phyloP scores from a whole-genome alignment of 208 protist genomes.

The Acanthamoeba healyi region DNA sequence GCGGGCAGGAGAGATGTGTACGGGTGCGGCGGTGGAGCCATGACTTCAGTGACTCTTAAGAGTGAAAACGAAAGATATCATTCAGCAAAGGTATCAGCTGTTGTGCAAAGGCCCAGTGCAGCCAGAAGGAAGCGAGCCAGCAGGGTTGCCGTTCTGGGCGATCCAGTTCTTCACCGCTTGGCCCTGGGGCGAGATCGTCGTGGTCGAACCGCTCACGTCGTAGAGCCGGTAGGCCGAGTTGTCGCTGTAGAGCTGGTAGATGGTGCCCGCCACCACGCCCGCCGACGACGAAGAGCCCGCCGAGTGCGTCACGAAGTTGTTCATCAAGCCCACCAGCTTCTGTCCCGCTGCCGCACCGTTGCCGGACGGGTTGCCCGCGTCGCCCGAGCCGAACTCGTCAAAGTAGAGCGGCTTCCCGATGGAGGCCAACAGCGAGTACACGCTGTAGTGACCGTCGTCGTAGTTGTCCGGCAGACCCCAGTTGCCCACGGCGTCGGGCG shows the following conservation, averaged over 20 bases:
- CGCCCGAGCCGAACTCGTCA: background rate
- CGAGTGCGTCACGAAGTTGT: background rate
- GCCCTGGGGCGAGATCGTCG: background rate
- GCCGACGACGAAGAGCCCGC: background rate
- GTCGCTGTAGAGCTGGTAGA: constrained; percentile 20
- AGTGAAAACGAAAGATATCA: too few relatives aligned
- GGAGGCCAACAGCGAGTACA: background rate
- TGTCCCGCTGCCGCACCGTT: background rate
- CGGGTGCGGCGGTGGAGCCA: too few relatives aligned
- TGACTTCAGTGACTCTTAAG: too few relatives aligned
- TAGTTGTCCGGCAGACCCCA: constrained; percentile 15
- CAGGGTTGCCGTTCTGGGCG: background rate
- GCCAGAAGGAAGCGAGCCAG: constrained; percentile 1
- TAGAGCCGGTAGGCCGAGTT: background rate
- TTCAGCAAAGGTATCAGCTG: background rate
- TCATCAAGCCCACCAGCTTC: background rate
- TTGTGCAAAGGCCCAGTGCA: background rate
- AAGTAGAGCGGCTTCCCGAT: constrained; percentile 7
- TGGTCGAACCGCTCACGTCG: background rate
- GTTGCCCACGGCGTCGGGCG: background rate
- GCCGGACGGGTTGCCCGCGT: background rate
- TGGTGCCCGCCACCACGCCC: constrained; percentile 15
- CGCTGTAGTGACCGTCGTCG: background rate
- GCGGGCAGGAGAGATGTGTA: too few relatives aligned
- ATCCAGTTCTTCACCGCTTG: constrained; percentile 23